phyloP scores from a whole-genome alignment of 2,329 filamentous ascomycete species.

The Phyllosticta citriasiana region DNA sequence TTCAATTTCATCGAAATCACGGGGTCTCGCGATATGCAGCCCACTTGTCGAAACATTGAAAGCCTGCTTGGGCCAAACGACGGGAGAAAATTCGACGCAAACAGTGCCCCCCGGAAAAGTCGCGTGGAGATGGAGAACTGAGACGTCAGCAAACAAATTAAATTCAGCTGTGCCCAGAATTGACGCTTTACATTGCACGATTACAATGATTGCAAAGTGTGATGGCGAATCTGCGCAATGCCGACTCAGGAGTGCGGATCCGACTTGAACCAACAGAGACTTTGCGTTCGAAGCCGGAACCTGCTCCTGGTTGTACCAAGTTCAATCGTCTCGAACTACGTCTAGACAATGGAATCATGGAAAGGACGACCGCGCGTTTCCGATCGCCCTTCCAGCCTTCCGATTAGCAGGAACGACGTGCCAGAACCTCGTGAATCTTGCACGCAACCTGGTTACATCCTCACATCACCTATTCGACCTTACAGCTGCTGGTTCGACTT shows the following conservation, averaged over 20 bases:
- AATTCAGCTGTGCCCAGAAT: too few species aligned
- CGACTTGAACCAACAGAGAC: too few species aligned
- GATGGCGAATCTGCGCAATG: too few species aligned
- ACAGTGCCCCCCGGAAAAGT: too few species aligned
- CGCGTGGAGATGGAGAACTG: too few species aligned
- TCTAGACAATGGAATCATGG: background rate
- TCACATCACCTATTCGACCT: background rate
- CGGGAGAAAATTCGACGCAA: too few species aligned
- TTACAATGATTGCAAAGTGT: too few species aligned
- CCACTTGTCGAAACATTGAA: too few species aligned
- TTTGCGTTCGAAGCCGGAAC: background rate
- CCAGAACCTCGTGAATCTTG: background rate
- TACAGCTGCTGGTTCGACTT: background rate
- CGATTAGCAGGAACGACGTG: slow-evolving; percentile 1
- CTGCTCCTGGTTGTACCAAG: background rate
- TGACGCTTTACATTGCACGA: too few species aligned
- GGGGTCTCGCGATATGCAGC: background rate
- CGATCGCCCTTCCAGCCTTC: background rate
- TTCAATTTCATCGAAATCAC: background rate
- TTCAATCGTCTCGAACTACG: background rate
- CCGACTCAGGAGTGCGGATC: too few species aligned
- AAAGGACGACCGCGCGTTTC: background rate
- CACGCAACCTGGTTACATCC: background rate
- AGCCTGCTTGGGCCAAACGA: too few species aligned
- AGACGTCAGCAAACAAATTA: too few species aligned